Evolutionary conservation across 2,329 filamentous ascomycete species (phyloP), one percentile per base, ranked within the genome.

Genomic region (Botrytis hyacinthi): DNA sequence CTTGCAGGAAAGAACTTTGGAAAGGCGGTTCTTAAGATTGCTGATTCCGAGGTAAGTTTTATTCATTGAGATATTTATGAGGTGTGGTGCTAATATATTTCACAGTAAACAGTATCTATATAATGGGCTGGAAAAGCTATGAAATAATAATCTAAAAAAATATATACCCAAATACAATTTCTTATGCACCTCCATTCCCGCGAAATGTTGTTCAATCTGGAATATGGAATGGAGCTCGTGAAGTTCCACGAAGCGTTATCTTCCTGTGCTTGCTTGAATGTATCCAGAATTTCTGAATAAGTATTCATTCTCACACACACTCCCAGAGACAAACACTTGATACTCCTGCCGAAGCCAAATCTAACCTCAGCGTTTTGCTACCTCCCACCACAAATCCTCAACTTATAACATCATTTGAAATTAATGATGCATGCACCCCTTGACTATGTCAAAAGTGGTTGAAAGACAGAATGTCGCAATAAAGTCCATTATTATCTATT

Each of bases 1-100:
- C 85, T 93, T 75, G 82, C 86, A 75, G 91, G 91, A 37, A 87
- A 90, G 83, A 93, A 93, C 82, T 90, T 91, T 80, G 91, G 91
- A 71, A 93, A 93, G 85, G 89, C 91, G 26, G 86, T 92, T n/a
- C 79, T 92, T 80, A 89, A 91, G 84, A 88, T 91, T 77, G 78
- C 79, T 40, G 78, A 80, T 76, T 26, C 74, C 48, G 73, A 75
- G 73, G 75, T 76, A 46, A 51, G 70, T 73, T 68, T 40, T 60
- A 9, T 42, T 20, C 1, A 4, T 16, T 22, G 44, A 37, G 37
- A 8, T 1, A 14, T 9, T 29, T 0, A 4, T 32, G 16, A 9
- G 9, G 8, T 42, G 16, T 1, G 16, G 10, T 42, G 48, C 48
- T 68, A 68, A 68, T 6, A 48, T 32, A 3, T 54, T 54, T 42